Evolutionary conservation across 139 green algal genomes (phyloP), one percentile per base, ranked within the genome.

Genomic region (Chlorella vulgaris): DNA sequence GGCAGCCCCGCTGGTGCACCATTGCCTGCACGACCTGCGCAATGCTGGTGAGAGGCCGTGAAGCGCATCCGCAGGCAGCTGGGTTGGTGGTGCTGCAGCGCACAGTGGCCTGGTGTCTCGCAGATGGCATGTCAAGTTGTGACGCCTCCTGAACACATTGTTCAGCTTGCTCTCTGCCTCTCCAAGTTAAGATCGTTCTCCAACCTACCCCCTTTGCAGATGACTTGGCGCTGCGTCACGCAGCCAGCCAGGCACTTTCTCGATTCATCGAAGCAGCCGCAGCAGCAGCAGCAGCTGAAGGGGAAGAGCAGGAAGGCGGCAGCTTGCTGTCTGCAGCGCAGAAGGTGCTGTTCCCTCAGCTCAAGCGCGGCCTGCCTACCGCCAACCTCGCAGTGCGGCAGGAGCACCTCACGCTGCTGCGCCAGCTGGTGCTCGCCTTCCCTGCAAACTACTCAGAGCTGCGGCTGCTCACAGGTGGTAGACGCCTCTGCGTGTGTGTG

Each of bases 141-240:
- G n/a, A n/a, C n/a, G n/a, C n/a, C n/a, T n/a, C n/a, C n/a, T n/a
- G n/a, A n/a, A n/a, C n/a, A n/a, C n/a, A n/a, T n/a, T n/a, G n/a
- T n/a, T n/a, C n/a, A n/a, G n/a, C n/a, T n/a, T n/a, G n/a, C n/a
- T n/a, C n/a, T n/a, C n/a, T n/a, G n/a, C n/a, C n/a, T n/a, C n/a
- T n/a, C n/a, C n/a, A n/a, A n/a, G n/a, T n/a, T n/a, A n/a, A n/a
- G 47, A 10, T 28, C 42, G 39, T 36, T 38, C 69, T 36, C 1
- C 35, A 18, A 19, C 35, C 36, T 26, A 38, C 58, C 75, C 60
- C 8, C 19, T 43, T 22, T 66, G 40, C 55, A 83, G 73, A 79
- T 28, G 93, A 97, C 82, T 83, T 97, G 29, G 88, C 92, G 19
- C 75, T 96, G 22, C 85, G 94, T 4, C 90, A 96, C 33, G 90